A percentile compares a stretch with the other conserved stretches of the same genome.
phyloP scores from a whole-genome alignment of 352 stramenopile species.

The Globisporangium solare region DNA sequence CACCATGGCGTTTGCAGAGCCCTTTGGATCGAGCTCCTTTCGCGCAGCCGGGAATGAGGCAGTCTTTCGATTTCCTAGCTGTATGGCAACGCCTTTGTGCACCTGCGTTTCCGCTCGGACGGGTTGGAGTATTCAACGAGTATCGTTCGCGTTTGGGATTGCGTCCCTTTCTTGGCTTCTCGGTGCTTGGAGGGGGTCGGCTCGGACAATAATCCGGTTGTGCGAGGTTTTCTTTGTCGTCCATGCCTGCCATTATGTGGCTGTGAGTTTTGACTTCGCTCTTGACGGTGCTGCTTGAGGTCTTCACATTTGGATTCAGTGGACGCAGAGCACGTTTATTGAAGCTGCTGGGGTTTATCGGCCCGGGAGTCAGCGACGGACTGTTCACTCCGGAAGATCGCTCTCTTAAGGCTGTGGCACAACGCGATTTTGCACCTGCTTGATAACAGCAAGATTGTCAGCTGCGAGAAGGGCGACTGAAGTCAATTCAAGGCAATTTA shows the following conservation, averaged over 20 bases:
- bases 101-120: not conserved
- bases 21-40: constrained; percentile 77
- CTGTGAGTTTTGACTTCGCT: not conserved
- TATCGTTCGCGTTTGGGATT: constrained; percentile 21
- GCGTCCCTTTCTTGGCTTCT: not conserved
- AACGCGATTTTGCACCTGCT: not conserved
- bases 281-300: not conserved
- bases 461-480: not conserved
- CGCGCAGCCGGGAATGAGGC: constrained; percentile 53
- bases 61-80: constrained; percentile 64
- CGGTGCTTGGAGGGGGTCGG: not conserved
- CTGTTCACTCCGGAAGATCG: constrained; percentile 3
- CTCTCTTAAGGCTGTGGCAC: constrained; percentile 2
- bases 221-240: not conserved
- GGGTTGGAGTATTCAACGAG: constrained; percentile 29
- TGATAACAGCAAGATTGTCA: not conserved
- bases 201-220: not conserved
- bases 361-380: not conserved
- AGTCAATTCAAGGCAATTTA: not conserved
- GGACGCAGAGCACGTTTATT: not conserved
- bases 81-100: constrained; percentile 27
- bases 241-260: not conserved
- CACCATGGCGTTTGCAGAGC: constrained; percentile 82
- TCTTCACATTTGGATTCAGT: not conserved
- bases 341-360: not conserved